Conservation (phyloP, 2,329 filamentous ascomycete genomes). For the Ascomycota sp. region DNA sequence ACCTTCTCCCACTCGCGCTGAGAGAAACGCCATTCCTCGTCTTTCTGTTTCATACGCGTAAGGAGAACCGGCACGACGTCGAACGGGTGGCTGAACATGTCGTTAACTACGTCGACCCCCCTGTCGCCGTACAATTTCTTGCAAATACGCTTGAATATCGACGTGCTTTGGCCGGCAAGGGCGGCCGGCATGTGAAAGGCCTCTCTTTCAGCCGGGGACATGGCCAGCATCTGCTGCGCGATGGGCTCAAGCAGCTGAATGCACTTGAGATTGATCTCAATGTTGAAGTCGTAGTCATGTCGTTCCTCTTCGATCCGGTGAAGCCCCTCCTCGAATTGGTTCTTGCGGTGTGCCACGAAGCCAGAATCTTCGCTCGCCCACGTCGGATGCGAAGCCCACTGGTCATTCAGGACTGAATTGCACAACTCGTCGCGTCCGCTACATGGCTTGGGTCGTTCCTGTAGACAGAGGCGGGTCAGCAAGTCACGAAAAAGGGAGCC, state of each 20-base stretch:
- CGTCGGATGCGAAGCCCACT: constrained; percentile 95
- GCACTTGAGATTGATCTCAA: constrained; percentile 81
- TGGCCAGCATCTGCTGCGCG: constrained; percentile 66
- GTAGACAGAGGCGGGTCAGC: constrained; percentile 3
- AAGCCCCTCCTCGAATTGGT: constrained; percentile 77
- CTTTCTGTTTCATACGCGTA: constrained; percentile 77
- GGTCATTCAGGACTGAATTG: constrained; percentile 78
- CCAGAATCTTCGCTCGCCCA: constrained; percentile 97
- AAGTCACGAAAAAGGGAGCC: background rate
- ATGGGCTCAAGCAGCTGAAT: constrained; percentile 92
- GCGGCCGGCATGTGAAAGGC: constrained; percentile 61
- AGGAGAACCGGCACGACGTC: constrained; percentile 75
- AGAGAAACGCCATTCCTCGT: constrained; percentile 92
- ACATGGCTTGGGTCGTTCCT: constrained; percentile 75
- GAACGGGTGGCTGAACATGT: constrained; percentile 67
- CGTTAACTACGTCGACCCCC: constrained; percentile 64
- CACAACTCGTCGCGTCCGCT: constrained; percentile 90
- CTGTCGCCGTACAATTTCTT: constrained; percentile 93
- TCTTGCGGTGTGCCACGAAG: constrained; percentile 94
- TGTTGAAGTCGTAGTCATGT: constrained; percentile 96
- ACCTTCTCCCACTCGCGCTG: constrained; percentile 98
- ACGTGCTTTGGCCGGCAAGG: constrained; percentile 78
- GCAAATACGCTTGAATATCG: constrained; percentile 88
- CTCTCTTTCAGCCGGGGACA: constrained; percentile 49
- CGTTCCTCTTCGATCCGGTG: constrained; percentile 95